phyloP scores from a whole-genome alignment of 2,329 filamentous ascomycete species.

The Teratosphaeria destructans region DNA sequence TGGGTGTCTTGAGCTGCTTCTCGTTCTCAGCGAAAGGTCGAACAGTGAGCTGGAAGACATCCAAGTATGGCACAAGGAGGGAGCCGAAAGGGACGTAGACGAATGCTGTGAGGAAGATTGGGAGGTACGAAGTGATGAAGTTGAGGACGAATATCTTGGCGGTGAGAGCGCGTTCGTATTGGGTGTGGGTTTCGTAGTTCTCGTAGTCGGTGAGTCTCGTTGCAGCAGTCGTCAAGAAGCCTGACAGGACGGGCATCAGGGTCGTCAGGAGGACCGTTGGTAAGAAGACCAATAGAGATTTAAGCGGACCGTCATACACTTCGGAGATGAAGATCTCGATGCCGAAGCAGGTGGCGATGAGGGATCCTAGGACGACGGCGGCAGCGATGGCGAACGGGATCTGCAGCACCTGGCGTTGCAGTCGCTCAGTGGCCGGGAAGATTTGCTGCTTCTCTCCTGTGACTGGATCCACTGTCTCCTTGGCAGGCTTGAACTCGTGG shows the following conservation, averaged over 20 bases:
- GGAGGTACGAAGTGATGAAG: constrained; percentile 91
- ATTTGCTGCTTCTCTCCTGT: constrained; percentile 69
- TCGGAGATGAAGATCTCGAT: constrained; percentile 95
- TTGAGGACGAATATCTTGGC: constrained; percentile 93
- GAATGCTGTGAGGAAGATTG: constrained; percentile 85
- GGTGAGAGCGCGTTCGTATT: constrained; percentile 72
- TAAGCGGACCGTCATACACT: constrained; percentile 81
- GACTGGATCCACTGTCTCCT: constrained; percentile 64
- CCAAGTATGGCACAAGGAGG: constrained; percentile 72
- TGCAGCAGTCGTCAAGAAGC: constrained; percentile 65
- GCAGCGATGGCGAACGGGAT: constrained; percentile 75
- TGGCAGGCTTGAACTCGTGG: constrained; percentile 68
- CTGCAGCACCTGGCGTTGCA: constrained; percentile 68
- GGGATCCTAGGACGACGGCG: constrained; percentile 58
- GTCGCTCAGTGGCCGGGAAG: constrained; percentile 65
- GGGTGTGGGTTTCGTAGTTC: constrained; percentile 83
- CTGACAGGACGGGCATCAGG: constrained; percentile 66
- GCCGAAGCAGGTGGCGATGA: constrained; percentile 80
- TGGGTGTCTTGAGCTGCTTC: constrained; percentile 49
- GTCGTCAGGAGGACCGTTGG: constrained; percentile 81
- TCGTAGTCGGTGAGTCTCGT: constrained; percentile 70
- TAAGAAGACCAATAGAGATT: constrained; percentile 74
- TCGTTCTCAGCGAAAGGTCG: constrained; percentile 66
- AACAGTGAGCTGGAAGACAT: constrained; percentile 67
- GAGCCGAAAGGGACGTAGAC: constrained; percentile 88